Evolutionary conservation across 805 yeast genomes (phyloP).

Genomic region (Jamesozyma hellenica): DNA sequence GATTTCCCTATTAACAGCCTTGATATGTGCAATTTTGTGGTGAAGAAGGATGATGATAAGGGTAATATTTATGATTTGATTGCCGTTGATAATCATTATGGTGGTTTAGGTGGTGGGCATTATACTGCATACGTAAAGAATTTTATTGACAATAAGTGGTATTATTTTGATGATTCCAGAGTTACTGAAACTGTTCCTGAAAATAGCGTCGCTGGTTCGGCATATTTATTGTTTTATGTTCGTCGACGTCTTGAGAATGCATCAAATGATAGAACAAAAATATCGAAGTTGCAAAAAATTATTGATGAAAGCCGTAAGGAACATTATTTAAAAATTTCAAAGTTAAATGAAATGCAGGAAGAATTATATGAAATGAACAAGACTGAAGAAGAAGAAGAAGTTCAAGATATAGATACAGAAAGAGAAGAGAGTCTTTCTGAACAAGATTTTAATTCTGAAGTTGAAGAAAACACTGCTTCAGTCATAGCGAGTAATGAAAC

Average conservation of each 20-base stretch:
- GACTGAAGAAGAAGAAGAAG: conserved; percentile 17
- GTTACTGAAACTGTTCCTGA: conserved; percentile 54
- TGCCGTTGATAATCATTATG: conserved; percentile 93
- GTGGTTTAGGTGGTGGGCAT: conserved; percentile 96
- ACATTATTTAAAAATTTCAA: conserved; percentile 18
- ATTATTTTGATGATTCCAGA: conserved; percentile 78
- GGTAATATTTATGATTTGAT: conserved; percentile 63
- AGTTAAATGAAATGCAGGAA: conserved; percentile 17
- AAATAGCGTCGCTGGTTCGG: conserved; percentile 61
- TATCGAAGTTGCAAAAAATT: conserved; percentile 34
- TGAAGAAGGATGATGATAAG: conserved; percentile 21
- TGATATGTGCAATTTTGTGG: conserved; percentile 56
- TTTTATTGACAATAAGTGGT: conserved; percentile 70
- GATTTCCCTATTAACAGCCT: conserved; percentile 80
- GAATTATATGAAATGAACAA: conserved; percentile 21
- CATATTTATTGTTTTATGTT: conserved; percentile 78
- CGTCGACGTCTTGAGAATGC: conserved; percentile 32
- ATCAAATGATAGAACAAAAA: conserved; percentile 33
- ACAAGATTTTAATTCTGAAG: conserved; percentile 6
- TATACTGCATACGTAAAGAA: conserved; percentile 86
- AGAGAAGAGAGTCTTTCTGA: not conserved
- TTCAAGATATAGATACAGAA: conserved; percentile 9
- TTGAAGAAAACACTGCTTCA: not conserved
- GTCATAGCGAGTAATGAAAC: not conserved
- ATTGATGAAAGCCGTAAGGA: conserved; percentile 34